Evolutionary conservation across 495 filamentous ascomycete species (phyloP).

Genomic region (Pseudotulostoma volvatum): DNA sequence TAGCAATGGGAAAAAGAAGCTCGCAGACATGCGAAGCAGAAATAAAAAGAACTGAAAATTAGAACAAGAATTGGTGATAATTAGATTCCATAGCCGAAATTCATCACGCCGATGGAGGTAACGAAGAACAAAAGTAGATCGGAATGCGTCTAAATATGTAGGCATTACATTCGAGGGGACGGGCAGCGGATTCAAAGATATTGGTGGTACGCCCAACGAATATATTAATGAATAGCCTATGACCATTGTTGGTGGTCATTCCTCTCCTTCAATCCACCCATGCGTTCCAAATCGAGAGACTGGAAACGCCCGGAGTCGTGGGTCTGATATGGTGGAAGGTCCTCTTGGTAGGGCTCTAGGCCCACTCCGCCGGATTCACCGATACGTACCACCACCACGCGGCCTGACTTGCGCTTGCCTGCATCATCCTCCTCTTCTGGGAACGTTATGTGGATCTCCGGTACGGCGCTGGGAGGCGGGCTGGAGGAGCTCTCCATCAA

Average conservation of each 20-base stretch:
- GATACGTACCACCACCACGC: conserved; percentile 83
- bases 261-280: conserved; percentile 91
- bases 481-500: conserved; percentile 58
- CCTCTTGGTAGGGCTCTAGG: conserved; percentile 66
- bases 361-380: conserved; percentile 73
- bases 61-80: no score
- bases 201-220: no score
- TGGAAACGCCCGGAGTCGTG: conserved; percentile 62
- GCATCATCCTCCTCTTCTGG: conserved; percentile 81
- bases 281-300: conserved; percentile 82
- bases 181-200: no score
- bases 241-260: conserved; percentile 27
- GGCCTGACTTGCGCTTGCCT: conserved; percentile 68
- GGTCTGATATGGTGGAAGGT: conserved; percentile 78
- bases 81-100: no score
- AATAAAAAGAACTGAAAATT: no score
- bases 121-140: no score
- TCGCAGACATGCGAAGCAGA: no score
- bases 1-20: no score
- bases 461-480: conserved; percentile 71
- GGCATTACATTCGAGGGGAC: no score
- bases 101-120: no score
- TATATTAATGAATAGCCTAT: no score
- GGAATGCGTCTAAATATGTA: no score
- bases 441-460: conserved; percentile 96